phyloP scores from a whole-genome alignment of 208 protist species.

The Trypanosoma mega region DNA sequence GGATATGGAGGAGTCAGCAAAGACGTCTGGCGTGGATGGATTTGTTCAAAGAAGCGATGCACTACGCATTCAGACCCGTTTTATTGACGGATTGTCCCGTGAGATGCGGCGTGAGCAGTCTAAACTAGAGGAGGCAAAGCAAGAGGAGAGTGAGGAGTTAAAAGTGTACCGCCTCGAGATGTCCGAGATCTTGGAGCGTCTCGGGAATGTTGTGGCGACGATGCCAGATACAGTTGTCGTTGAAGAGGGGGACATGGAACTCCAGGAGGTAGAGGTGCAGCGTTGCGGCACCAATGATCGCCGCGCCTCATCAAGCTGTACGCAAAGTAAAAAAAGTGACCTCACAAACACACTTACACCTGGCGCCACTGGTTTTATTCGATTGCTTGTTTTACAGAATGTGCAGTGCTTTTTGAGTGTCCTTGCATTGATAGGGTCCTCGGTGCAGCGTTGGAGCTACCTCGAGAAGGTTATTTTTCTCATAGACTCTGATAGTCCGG shows the following conservation, averaged over 20 bases:
- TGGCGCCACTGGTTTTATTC: slow-evolving; percentile 3
- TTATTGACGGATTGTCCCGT: slow-evolving; percentile 4
- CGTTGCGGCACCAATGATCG: neutral
- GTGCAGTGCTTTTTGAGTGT: slow-evolving; percentile 13
- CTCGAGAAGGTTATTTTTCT: slow-evolving; percentile 20
- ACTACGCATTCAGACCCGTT: slow-evolving; percentile 13
- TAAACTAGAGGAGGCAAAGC: neutral
- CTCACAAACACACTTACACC: neutral
- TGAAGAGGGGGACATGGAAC: neutral
- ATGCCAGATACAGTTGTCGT: neutral
- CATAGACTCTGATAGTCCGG: slow-evolving; percentile 6
- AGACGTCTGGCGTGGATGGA: no score
- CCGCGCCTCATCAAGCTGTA: neutral
- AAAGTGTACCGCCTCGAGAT: slow-evolving; percentile 10
- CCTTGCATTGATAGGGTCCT: neutral
- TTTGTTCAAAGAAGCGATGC: no score
- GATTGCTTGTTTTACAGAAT: slow-evolving; percentile 11
- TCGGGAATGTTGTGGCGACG: slow-evolving; percentile 7
- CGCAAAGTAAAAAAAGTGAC: neutral
- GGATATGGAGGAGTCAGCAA: neutral
- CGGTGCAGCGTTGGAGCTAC: neutral
- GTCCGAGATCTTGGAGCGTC: slow-evolving; percentile 5
- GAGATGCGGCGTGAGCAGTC: slow-evolving; percentile 1
- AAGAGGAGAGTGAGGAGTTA: neutral
- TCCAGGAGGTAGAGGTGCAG: neutral